Evolutionary conservation across 345 rosid genomes (phyloP).

Genomic region (Eucalyptus polyanthemos): DNA sequence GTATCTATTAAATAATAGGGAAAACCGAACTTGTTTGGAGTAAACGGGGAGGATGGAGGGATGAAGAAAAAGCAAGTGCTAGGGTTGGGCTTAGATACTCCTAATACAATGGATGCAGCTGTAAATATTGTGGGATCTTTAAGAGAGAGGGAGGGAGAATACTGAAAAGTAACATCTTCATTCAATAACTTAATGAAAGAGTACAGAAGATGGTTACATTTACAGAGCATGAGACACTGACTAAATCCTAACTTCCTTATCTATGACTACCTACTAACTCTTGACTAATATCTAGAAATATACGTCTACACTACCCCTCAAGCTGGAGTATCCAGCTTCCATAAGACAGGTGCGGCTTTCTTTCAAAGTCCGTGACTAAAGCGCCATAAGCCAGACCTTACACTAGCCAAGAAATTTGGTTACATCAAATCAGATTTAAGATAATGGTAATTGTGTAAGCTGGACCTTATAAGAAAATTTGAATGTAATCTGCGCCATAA

Average conservation of each 20-base stretch:
- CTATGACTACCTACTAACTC: neutral
- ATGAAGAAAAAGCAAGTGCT: neutral
- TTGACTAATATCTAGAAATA: neutral
- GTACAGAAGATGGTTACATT: neutral
- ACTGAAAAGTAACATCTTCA: neutral
- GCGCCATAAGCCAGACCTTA: neutral
- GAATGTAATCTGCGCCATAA: neutral
- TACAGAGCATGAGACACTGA: neutral
- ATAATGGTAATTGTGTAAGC: neutral
- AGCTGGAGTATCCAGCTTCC: neutral
- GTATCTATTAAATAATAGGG: neutral
- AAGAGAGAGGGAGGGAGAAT: neutral
- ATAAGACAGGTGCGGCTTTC: neutral
- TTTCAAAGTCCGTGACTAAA: neutral
- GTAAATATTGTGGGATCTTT: neutral
- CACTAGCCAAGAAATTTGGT: neutral
- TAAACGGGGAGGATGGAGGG: neutral
- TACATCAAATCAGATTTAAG: neutral
- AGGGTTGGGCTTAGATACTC: neutral
- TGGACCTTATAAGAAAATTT: neutral
- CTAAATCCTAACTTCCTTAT: neutral
- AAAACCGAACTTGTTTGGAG: neutral
- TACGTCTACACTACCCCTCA: neutral
- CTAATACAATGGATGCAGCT: neutral
- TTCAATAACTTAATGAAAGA: neutral